Percentiles rank a stretch among this genome's conserved stretches.
Conservation (phyloP, 352 stramenopile genomes). For the Plasmopara muralis region DNA sequence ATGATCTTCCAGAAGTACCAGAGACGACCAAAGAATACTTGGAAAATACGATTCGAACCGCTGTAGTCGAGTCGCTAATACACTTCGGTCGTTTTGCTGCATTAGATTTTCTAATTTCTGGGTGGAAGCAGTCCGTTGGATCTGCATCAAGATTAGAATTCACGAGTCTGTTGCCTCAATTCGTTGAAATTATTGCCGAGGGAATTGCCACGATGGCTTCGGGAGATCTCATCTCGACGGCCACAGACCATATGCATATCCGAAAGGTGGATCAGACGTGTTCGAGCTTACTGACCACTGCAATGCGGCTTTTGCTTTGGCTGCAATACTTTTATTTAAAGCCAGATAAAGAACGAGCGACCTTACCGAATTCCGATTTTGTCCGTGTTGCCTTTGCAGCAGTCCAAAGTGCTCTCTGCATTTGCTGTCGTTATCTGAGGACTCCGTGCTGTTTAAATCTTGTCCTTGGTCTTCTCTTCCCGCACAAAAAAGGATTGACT, state of each 20-base stretch:
- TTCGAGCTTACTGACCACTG: constrained; percentile 47
- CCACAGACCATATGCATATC: constrained; percentile 47
- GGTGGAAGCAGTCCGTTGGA: constrained; percentile 28
- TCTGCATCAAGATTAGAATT: constrained; percentile 19
- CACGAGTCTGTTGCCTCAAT: constrained; percentile 37
- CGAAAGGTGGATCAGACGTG: constrained; percentile 62
- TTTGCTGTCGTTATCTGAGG: constrained; percentile 58
- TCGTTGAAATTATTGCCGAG: constrained; percentile 58
- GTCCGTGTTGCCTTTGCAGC: constrained; percentile 53
- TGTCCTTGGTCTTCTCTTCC: constrained; percentile 55
- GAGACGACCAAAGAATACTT: constrained; percentile 42
- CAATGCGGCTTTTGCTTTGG: constrained; percentile 52
- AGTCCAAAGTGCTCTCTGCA: constrained; percentile 70
- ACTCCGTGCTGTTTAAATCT: constrained; percentile 67
- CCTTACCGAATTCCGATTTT: constrained; percentile 39
- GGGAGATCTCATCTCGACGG: constrained; percentile 44
- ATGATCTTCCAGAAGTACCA: constrained; percentile 24
- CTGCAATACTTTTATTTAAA: constrained; percentile 61
- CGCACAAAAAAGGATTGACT: constrained; percentile 55
- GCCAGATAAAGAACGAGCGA: constrained; percentile 20
- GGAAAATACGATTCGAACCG: constrained; percentile 27
- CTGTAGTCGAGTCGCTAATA: constrained; percentile 42
- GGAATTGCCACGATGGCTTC: constrained; percentile 41
- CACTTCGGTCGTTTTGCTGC: constrained; percentile 41
- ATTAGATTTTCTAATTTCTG: constrained; percentile 51